Evolutionary conservation across 495 filamentous ascomycete species (phyloP), one percentile per base, ranked within the genome.

Genomic region (Sphaerosporella brunnea): DNA sequence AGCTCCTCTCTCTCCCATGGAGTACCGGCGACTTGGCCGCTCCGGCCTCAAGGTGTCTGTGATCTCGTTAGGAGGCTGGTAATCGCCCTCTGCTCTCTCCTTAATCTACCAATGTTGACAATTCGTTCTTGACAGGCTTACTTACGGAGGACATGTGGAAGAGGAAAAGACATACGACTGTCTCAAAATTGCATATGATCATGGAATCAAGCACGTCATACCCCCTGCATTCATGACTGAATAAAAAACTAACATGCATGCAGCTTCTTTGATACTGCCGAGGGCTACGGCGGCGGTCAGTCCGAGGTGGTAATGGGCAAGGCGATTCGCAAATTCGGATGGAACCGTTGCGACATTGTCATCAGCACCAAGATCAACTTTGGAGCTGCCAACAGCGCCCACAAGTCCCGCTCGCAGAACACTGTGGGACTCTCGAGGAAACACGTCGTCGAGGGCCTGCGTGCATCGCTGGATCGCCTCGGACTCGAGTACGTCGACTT

Each of bases 291-390:
- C 36, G 62, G 61, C n/a, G 73, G 73, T 48, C 52, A 72, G 53
- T 73, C 65, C 16, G 73, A 77, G 58, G 58, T 67, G 32, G 70
- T 69, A 48, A 75, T 78, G 71, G 74, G 74, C 7, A 55, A 68
- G 49, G 69, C 70, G 8, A 67, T 78, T 56, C 71, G 71, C 56
- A 68, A 46, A 57, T 79, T 71, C 50, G 71, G 65, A 42, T 82
- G 84, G 84, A 80, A 80, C 53, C 70, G 82, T 34, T 81, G 80
- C 60, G 82, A 90, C 62, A 65, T 87, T 28, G 84, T 92, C 23
- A 77, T 92, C 53, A 82, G 77, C 36, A 88, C 84, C n/a, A 90
- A 90, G 75, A 69, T 86, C 49, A 75, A 84, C 64, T 84, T 72
- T 74, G 81, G 78, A 21, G 52, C 46, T 19, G 73, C 69, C 15